Base-by-base conservation (phyloP, 345 rosid species). In the Anastatica hierochuntica region DNA sequence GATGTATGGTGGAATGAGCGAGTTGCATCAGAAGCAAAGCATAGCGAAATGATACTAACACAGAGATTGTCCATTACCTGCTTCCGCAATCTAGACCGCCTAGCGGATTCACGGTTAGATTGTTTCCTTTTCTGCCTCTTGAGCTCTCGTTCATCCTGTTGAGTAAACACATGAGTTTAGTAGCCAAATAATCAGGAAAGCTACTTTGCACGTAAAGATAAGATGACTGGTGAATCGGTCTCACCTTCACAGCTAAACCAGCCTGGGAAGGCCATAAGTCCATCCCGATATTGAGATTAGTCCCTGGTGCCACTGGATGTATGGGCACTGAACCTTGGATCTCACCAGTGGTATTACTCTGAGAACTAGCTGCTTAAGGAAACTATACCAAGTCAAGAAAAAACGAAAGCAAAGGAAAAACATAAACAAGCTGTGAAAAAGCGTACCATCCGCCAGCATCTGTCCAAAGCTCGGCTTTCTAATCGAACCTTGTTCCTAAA, bases 121-220 rank as follows among this genome's bases (percentile, higher is more conserved):
- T 88, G 99, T 79, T 94, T 94, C 72, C 99, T 77, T 57, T 81
- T 84, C 78, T 88, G 99, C 44, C 85, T 73, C 77, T 92, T 92
- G 40, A 88, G 71, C 69, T 92, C 99, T 11, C 95, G 77, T 40
- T 88, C 99, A 67, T 92, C 97, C 97, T 88, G 70, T 33, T 66
- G 43, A 26, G 62, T 48, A 31, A 64, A 64, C 13, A 44, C 5
- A 48, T 16, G 43, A 41, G 26, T 38, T 60, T 29, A 52, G 8
- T n/a, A 53, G 49, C 30, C 14, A 31, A 39, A 14, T 26, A 23
- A 60, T 16, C 10, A n/a, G n/a, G n/a, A 47, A 40, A n/a, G n/a
- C 43, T 50, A 31, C 17, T 23, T 10, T 14, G 48, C 48, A 40
- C 41, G 43, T 53, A 64, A 69, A 49, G 86, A 56, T 58, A 49